Percentiles rank a stretch among this genome's conserved stretches.
phyloP scores from a whole-genome alignment of 2,329 filamentous ascomycete genomes.

The Orbilia javanica region DNA sequence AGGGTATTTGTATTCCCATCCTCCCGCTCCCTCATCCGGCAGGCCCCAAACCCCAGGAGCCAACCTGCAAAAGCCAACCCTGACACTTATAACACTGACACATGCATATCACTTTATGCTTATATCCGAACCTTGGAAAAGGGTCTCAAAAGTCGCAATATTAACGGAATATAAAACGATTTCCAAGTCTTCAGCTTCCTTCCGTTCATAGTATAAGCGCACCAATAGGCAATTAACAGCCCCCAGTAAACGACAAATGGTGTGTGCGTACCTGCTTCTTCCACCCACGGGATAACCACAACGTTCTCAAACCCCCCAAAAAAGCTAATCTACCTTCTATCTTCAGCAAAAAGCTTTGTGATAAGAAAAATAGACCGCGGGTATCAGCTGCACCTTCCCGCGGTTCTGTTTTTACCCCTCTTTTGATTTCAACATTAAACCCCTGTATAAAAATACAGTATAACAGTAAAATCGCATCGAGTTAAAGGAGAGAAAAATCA shows the following conservation, averaged over 20 bases:
- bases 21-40: conserved; percentile 3
- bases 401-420: background rate
- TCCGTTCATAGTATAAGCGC: conserved; percentile 34
- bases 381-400: conserved; percentile 2
- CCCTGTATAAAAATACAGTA: background rate
- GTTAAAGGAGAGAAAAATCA: too few species aligned
- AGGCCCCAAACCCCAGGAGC: conserved; percentile 4
- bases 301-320: conserved; percentile 7
- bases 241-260: conserved; percentile 5
- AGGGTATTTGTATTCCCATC: background rate
- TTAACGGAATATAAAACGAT: conserved; percentile 3
- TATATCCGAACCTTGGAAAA: background rate
- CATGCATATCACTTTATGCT: background rate
- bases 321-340: conserved; percentile 1
- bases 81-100: background rate
- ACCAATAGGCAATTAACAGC: background rate
- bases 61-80: background rate
- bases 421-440: background rate
- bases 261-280: conserved; percentile 38
- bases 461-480: conserved; percentile 1
- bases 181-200: conserved; percentile 12
- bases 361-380: conserved; percentile 6
- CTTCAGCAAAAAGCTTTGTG: conserved; percentile 16
- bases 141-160: conserved; percentile 3
- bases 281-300: conserved; percentile 7